Conservation (phyloP, 148 eudicot species). For the Diospyros kaki region DNA sequence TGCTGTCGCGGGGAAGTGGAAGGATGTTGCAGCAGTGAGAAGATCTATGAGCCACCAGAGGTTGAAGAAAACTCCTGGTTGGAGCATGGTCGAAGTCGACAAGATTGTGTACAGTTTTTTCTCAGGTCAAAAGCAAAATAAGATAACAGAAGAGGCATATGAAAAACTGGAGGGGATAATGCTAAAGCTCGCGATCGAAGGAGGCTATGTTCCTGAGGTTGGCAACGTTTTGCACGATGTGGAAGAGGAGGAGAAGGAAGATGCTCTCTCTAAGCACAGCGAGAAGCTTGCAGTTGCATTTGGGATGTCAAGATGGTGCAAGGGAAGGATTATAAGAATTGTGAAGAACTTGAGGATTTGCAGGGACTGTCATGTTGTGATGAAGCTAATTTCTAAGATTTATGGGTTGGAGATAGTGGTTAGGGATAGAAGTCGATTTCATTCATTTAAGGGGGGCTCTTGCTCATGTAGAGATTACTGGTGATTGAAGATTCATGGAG, state of each 20-base stretch:
- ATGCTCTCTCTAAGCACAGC: conserved; percentile 41
- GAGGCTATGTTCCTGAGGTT: conserved; percentile 53
- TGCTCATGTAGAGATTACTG: conserved; percentile 59
- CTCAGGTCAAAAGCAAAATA: conserved; percentile 41
- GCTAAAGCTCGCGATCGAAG: conserved; percentile 41
- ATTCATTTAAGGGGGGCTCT: conserved; percentile 39
- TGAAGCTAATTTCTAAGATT: conserved; percentile 49
- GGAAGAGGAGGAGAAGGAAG: conserved; percentile 61
- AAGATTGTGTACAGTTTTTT: conserved; percentile 49
- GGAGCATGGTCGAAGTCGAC: conserved; percentile 70
- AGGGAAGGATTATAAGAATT: conserved; percentile 37
- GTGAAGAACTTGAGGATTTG: conserved; percentile 70
- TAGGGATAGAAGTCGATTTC: conserved; percentile 59
- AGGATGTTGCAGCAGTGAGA: conserved; percentile 45
- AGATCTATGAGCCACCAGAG: conserved; percentile 37
- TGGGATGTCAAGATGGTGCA: conserved; percentile 35
- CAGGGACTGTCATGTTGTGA: conserved; percentile 55
- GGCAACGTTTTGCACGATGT: conserved; percentile 52
- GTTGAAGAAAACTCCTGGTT: conserved; percentile 51
- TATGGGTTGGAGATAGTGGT: conserved; percentile 47
- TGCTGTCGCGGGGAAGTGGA: conserved; percentile 55
- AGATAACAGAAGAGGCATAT: conserved; percentile 36
- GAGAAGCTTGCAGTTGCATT: conserved; percentile 70
- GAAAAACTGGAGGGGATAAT: conserved; percentile 51
- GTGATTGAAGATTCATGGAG: conserved; percentile 24